Evolutionary conservation across 192 early-diverging fungal species (phyloP), one percentile per base, ranked within the genome.

Genomic region (Chytriomyces hyalinus): DNA sequence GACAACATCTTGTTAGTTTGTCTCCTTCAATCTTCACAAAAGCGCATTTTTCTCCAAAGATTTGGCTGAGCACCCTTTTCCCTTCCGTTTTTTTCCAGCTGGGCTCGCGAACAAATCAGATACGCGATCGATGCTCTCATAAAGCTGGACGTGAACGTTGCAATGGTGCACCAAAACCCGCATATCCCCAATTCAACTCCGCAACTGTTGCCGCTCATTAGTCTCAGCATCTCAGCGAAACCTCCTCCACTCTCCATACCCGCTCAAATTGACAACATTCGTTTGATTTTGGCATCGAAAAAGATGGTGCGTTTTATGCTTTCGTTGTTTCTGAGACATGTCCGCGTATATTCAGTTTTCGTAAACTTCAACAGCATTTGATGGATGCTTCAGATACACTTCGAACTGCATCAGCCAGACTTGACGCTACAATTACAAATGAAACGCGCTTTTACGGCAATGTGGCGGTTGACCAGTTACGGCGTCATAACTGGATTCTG

Each of bases 401-500:
- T 22, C 13, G 22, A 20, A 45, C 44, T 17, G 28, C 72, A 15
- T 26, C 60, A 22, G 20, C 45, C 7, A 57, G 72, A 44, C 44
- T 73, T 15, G n/a, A 63, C 9, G 8, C 1, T 13, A 73, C 53
- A 11, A 28, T 73, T 1, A 8, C 45, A n/a, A 73, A 73, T 61
- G 72, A 73, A 73, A 73, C 60, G 2, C 61, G 62, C 5, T 73
- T 73, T 44, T 73, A 73, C 36, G 59, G 60, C 36, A 8, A 28
- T 9, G 72, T 73, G 10, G 72, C 72, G 11, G 45, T 73, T 63
- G 44, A 62, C 28, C 72, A 73, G 45, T 44, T 73, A 28, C 72
- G 72, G 26, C 72, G 36, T 9, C 72, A 73, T 26, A 73, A 73
- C 61, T 73, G 72, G 72, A 73, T 73, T 45, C 45, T 73, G 28